These are phyloP conservation scores for Malus hybrid DNA, from an alignment of 331 rosid species.

Conservation along the genomic window DNA sequence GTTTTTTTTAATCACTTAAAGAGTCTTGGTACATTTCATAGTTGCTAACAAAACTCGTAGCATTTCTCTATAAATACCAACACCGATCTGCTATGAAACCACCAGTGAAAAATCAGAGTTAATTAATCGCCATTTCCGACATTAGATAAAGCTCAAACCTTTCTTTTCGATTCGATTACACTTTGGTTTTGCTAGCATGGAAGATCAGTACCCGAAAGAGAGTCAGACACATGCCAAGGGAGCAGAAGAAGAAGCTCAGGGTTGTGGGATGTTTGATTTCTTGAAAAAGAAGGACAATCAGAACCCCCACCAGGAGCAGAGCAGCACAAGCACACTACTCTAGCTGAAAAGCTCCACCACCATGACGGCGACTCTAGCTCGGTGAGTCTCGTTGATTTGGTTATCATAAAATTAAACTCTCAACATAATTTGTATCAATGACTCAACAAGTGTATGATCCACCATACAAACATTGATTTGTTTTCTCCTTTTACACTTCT, in stretches of 20 bases:
- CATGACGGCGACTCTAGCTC: conserved; percentile 10
- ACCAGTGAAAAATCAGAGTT: background rate
- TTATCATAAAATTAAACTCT: background rate
- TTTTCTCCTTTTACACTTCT: background rate
- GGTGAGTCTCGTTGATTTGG: background rate
- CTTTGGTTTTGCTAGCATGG: conserved; percentile 3
- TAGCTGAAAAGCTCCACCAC: background rate
- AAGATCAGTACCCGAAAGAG: conserved; percentile 21
- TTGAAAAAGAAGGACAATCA: conserved; percentile 19
- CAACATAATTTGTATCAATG: background rate
- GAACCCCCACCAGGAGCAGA: background rate
- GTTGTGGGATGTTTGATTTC: conserved; percentile 22
- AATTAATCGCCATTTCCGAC: background rate
- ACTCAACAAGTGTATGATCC: background rate
- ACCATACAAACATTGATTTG: background rate
- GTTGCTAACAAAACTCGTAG: background rate
- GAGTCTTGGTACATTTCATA: background rate
- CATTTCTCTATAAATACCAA: conserved; percentile 6
- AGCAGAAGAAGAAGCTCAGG: conserved; percentile 11
- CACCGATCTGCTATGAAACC: background rate
- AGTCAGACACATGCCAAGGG: background rate
- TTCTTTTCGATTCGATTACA: background rate
- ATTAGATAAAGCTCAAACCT: background rate
- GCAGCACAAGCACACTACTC: background rate
- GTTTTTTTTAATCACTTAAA: background rate